Conservation (phyloP, 2,329 filamentous ascomycete species). For the Colletotrichum simmondsii region DNA sequence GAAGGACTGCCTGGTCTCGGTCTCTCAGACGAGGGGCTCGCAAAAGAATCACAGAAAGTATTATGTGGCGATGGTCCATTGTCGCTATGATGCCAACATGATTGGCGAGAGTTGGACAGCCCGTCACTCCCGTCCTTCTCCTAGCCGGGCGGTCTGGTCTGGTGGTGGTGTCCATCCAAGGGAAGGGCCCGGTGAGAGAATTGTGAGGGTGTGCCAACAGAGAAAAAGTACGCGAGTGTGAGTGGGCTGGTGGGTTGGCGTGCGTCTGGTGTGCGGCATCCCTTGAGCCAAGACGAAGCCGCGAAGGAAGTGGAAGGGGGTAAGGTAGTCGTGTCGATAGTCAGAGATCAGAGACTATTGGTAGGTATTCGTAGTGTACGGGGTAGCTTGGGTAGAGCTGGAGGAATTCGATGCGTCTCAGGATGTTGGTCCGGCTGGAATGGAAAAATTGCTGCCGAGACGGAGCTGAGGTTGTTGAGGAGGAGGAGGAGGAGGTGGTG, state of each 20-base stretch:
- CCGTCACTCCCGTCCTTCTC: background rate
- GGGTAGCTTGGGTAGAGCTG: background rate
- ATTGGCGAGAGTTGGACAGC: conserved; percentile 1
- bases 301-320: background rate
- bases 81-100: background rate
- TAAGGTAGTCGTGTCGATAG: background rate
- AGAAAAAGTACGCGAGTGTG: background rate
- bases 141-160: background rate
- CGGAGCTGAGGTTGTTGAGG: background rate
- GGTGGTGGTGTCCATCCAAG: background rate
- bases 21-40: background rate
- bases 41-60: background rate
- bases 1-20: background rate
- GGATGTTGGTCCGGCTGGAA: background rate
- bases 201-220: background rate
- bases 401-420: background rate
- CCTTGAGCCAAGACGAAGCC: background rate
- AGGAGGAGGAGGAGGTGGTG: background rate
- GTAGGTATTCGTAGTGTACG: background rate
- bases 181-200: background rate
- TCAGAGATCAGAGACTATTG: background rate
- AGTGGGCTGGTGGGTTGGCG: conserved; percentile 10
- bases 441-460: background rate
- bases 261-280: conserved; percentile 1
- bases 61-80: background rate